Percentiles rank a stretch among this genome's conserved stretches.
These are phyloP conservation scores for Cryptomeria japonica DNA, from an alignment of 75 land plant genomes.

Conservation along the genomic window DNA sequence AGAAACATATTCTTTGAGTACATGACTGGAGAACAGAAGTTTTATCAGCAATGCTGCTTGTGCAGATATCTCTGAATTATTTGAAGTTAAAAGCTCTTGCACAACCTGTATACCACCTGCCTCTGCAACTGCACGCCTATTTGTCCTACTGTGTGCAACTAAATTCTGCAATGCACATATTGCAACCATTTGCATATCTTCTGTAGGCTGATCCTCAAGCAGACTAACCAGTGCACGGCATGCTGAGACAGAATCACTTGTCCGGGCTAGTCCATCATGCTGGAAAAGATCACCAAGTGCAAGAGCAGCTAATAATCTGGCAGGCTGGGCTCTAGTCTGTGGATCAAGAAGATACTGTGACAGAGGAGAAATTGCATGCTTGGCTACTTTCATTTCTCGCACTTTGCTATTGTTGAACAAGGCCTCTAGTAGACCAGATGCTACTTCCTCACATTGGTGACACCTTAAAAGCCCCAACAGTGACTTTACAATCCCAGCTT, in stretches of 20 bases:
- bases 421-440: slow-evolving; percentile 41
- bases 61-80: slow-evolving; percentile 37
- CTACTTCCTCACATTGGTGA: slow-evolving; percentile 53
- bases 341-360: slow-evolving; percentile 50
- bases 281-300: slow-evolving; percentile 53
- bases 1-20: slow-evolving; percentile 51
- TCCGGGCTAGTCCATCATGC: slow-evolving; percentile 43
- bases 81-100: slow-evolving; percentile 41
- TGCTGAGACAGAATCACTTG: slow-evolving; percentile 47
- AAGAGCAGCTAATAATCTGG: slow-evolving; percentile 39
- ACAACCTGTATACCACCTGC: slow-evolving; percentile 55
- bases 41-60: slow-evolving; percentile 44
- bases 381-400: slow-evolving; percentile 46
- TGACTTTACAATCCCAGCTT: slow-evolving; percentile 48
- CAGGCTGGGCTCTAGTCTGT: slow-evolving; percentile 45
- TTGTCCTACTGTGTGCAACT: slow-evolving; percentile 43
- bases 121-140: slow-evolving; percentile 58
- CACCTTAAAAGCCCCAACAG: slow-evolving; percentile 46
- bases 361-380: slow-evolving; percentile 48
- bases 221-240: slow-evolving; percentile 54
- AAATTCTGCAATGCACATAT: slow-evolving; percentile 50
- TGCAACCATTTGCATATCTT: slow-evolving; percentile 59
- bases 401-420: slow-evolving; percentile 50
- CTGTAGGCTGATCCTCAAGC: slow-evolving; percentile 61
- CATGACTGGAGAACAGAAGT: slow-evolving; percentile 43